These are phyloP conservation scores for Avena atlantica DNA, from an alignment of 176 grass and related monocot species.

Conservation along the genomic window DNA sequence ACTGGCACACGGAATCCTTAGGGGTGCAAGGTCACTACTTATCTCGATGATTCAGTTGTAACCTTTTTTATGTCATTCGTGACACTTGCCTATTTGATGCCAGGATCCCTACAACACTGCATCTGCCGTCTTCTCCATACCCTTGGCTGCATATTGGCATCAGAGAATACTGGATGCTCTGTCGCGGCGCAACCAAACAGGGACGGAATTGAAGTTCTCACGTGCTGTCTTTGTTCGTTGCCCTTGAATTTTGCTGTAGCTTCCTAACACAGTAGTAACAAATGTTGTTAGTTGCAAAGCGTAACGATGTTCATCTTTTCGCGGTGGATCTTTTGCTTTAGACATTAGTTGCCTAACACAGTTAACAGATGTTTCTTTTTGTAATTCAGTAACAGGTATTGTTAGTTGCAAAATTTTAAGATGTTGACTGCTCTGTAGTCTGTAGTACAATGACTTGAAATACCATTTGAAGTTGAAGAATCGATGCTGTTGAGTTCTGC, in stretches of 20 bases:
- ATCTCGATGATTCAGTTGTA: neutral
- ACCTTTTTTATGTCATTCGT: neutral
- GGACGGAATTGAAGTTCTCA: constrained; percentile 2
- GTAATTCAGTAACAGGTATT: neutral
- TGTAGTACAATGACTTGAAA: neutral
- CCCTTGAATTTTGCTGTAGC: constrained; percentile 3
- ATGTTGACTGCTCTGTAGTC: neutral
- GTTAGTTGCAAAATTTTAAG: neutral
- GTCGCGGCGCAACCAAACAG: constrained; percentile 31
- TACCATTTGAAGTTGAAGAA: neutral
- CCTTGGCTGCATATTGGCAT: constrained; percentile 75
- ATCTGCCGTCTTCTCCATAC: constrained; percentile 47
- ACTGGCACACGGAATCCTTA: constrained; percentile 78
- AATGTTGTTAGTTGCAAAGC: neutral
- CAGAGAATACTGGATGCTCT: constrained; percentile 71
- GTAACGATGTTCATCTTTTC: neutral
- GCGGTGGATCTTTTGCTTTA: neutral
- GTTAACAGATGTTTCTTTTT: neutral
- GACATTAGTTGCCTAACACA: neutral
- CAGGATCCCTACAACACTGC: constrained; percentile 77
- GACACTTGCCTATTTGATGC: constrained; percentile 9
- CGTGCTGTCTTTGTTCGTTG: neutral
- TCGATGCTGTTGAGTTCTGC: neutral
- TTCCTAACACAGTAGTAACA: neutral
- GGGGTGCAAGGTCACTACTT: constrained; percentile 71